Evolutionary conservation across 306 rosid species (phyloP), one percentile per base, ranked within the genome.

Genomic region (Rubus parviflorus): DNA sequence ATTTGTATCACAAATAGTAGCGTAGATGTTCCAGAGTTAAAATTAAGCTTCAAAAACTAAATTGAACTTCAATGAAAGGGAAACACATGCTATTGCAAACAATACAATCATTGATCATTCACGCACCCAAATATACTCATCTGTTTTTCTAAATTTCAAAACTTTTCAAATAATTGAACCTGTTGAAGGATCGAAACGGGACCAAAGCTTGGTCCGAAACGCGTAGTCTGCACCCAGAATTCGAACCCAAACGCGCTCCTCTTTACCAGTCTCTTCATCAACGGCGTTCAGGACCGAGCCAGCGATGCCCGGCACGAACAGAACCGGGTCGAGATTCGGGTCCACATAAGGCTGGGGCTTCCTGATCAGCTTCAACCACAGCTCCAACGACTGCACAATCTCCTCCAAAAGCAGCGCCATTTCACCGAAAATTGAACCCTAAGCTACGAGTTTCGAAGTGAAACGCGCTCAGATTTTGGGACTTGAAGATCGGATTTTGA

Each of bases 171-270:
- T 3, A 9, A 19, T 38, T 30, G 74, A 83, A 92, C 99, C 97
- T 10, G 97, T 82, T 37, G 91, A 57, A 78, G 97, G 92, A 86
- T 90, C 94, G 68, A 85, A 95, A 22, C 92, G 90, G 35, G 99
- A 92, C 99, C 99, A 95, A 13, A 95, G 91, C 91, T 92, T 93
- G 75, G 93, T 90, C 82, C 88, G 86, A 75, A 84, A 84, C 77
- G 78, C 87, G 83, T 84, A 88, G 75, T 95, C 97, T 5, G 99
- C 97, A 0, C 77, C 48, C 5, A 95, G 85, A 68, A 95, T 88
- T 49, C 97, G 85, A 79, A 95, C 93, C 99, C 99, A 95, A 81
- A 95, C 87, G 53, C 99, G 87, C 70, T 92, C 99, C 77, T 84
- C 87, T 42, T 47, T 81, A 23, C 90, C 97, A 16, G 80, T 86